Evolutionary conservation across 495 filamentous ascomycete species (phyloP).

Genomic region (Trichodelitschia bisporula): DNA sequence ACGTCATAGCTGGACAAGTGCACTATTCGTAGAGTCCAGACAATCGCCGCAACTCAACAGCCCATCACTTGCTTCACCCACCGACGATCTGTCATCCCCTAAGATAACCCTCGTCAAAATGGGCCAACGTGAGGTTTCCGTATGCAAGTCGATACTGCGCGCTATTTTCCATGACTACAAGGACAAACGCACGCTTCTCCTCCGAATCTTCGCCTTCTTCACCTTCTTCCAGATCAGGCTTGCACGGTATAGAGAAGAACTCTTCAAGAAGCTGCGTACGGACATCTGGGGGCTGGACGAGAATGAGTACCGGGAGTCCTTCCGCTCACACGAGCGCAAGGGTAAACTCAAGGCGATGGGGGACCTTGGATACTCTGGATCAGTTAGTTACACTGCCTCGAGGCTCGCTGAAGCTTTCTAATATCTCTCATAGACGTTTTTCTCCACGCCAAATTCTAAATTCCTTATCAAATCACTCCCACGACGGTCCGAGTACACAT

Average conservation of each 20-base stretch:
- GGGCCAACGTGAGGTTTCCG: constrained; percentile 6
- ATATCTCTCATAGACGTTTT: constrained; percentile 28
- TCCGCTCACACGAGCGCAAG: constrained; percentile 17
- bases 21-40: too few species aligned
- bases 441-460: constrained; percentile 30
- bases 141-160: constrained; percentile 10
- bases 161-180: constrained; percentile 9
- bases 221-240: constrained; percentile 9
- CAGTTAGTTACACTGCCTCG: constrained; percentile 12
- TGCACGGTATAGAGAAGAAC: constrained; percentile 5
- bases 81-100: too few species aligned
- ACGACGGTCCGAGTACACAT: constrained; percentile 37
- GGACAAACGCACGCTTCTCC: constrained; percentile 6
- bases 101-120: constrained; percentile 7
- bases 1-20: too few species aligned
- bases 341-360: constrained; percentile 22
- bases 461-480: constrained; percentile 45
- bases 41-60: too few species aligned
- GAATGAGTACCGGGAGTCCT: constrained; percentile 27
- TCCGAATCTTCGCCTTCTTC: constrained; percentile 12
- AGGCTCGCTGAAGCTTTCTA: neutral
- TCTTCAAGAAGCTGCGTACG: constrained; percentile 12
- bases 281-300: constrained; percentile 26
- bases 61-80: too few species aligned
- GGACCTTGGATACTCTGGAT: constrained; percentile 35